Conservation (phyloP, 768 basidiomycete species). For the Lyophyllum atratum region DNA sequence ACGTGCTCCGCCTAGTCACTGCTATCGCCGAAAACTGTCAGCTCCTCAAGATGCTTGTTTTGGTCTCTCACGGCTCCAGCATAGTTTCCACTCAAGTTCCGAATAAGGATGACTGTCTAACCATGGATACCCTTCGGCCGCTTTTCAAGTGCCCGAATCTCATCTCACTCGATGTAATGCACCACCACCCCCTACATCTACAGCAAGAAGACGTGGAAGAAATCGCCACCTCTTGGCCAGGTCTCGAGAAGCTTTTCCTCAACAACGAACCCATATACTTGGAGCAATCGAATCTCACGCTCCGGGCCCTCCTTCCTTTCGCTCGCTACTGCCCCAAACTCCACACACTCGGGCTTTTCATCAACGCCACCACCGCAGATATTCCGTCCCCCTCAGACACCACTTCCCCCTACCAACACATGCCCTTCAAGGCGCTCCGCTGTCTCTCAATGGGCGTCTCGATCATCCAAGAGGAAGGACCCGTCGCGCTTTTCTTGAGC, state of each 20-base stretch:
- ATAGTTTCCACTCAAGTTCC: neutral
- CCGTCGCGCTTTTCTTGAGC: constrained; percentile 57
- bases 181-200: constrained; percentile 40
- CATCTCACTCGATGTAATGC: constrained; percentile 36
- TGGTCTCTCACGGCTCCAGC: constrained; percentile 34
- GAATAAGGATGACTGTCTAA: constrained; percentile 19
- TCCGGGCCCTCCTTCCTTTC: constrained; percentile 42
- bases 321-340: constrained; percentile 41
- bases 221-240: constrained; percentile 47
- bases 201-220: constrained; percentile 44
- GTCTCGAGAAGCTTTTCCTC: constrained; percentile 44
- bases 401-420: constrained; percentile 14
- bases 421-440: constrained; percentile 33
- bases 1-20: constrained; percentile 45
- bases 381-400: constrained; percentile 17
- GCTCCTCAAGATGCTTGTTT: constrained; percentile 43
- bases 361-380: constrained; percentile 35
- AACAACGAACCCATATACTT: constrained; percentile 46
- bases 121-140: constrained; percentile 35
- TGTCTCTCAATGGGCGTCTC: constrained; percentile 54
- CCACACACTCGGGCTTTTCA: constrained; percentile 41
- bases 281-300: constrained; percentile 31
- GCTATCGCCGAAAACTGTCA: constrained; percentile 49
- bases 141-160: constrained; percentile 35
- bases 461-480: constrained; percentile 38